Evolutionary conservation across 805 yeast species (phyloP), one percentile per base, ranked within the genome.

Genomic region (Saturnispora zaruensis): DNA sequence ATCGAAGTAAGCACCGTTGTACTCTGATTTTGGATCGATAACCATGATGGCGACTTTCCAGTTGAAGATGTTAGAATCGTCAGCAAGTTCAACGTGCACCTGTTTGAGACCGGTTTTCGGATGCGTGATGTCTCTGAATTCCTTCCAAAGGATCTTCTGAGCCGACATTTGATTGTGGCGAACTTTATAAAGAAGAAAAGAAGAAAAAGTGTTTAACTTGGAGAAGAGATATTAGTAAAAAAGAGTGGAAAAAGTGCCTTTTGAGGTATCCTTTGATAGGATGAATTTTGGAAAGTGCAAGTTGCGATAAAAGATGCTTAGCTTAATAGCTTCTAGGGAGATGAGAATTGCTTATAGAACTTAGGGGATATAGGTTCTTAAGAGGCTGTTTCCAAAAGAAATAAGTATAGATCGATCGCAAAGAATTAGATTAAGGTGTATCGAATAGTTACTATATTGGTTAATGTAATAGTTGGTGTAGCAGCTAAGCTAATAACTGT

Each of bases 31-130:
- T 59, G 86, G 85, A 67, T 87, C 86, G 50, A 88, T 77, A 13
- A 91, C 95, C 87, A 91, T 86, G 51, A 91, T 84, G 23, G 96
- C 96, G 51, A 91, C 80, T 64, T 86, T 85, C 98, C 87, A 78
- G 44, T 76, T 63, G 53, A 77, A 78, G 53, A 78, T 76, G 65
- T 78, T 78, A 57, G 77, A 81, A 54, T 78, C 78, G 54, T 77
- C 81, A 3, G 44, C 46, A 41, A 78, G 66, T 57, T 68, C 70
- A 25, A 67, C 69, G 32, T 59, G 64, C 18, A 67, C 65, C 37
- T 64, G 66, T 47, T 62, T 65, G 7, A 67, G 53, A 6, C 72
- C 90, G 65, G 85, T 87, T 62, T 83, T 84, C 9, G 97, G 96
- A 70, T 90, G 95, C 21, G 96, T 87, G 52, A 91, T 82, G 65